Evolutionary conservation across 1,284 basidiomycete genomes (phyloP), one percentile per base, ranked within the genome.

Genomic region (Microbotryum intermedium): DNA sequence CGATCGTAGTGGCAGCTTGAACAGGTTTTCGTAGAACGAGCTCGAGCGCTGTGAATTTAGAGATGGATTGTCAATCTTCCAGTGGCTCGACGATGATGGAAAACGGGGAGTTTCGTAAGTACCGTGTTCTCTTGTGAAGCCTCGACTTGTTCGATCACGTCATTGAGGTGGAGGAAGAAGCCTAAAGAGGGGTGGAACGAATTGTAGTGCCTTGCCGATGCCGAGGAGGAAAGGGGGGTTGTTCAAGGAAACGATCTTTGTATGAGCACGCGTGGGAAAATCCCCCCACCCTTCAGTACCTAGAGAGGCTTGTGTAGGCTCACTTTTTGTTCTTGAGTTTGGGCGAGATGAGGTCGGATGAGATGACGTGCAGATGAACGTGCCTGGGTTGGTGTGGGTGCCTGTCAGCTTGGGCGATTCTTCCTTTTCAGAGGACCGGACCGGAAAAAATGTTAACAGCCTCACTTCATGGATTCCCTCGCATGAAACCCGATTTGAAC

Each of bases 401-500:
- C n/a, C 20, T 21, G 20, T 34, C 29, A 29, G n/a, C 13, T 21
- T 43, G 39, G 26, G 18, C 49, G 30, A 23, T 53, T 42, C 50
- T 57, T 39, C 28, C 59, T 45, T 3, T 2, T 39, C 43, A 28
- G 8, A 28, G n/a, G n/a, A n/a, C n/a, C n/a, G n/a, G n/a, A n/a
- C n/a, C n/a, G n/a, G n/a, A n/a, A n/a, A n/a, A n/a, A 1, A 29
- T 58, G 43, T 30, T 5, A 50, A 26, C 53, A 11, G 54, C 73
- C 77, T 69, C 63, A 80, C 77, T 75, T 73, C 80, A 82, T 81
- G 7, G 76, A 77, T 1, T 81, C 90, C 4, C 83, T 80, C 0
- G 85, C 86, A 74, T 98, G 94, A 73, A 98, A 97, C 1, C 93
- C 94, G 2, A 79, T 78, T 78, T 83, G 83, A 23, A 93, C 77